Base-by-base conservation (phyloP, 768 basidiomycete genomes). In the Boletus reticulatus region DNA sequence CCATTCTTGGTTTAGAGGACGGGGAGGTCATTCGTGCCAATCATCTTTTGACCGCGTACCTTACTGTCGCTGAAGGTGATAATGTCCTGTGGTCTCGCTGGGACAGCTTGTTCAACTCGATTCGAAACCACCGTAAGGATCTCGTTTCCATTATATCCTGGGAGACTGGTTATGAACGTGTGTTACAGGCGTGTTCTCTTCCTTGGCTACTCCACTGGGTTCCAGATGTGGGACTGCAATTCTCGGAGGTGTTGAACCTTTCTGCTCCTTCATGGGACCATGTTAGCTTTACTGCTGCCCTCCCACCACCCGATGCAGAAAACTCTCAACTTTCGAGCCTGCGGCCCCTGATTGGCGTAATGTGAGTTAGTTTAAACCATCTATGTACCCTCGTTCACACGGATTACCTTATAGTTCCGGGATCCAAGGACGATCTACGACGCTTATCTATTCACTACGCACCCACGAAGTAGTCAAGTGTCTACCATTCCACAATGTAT, bases 211-310 rank as follows among this genome's bases (percentile, higher is more conserved):
- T 56, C 64, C 32, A 69, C 72, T 14, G 80, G 81, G 6, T 62
- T 88, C 39, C 81, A 85, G 63, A 73, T 85, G 19, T 88, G 85
- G 84, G 84, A 87, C 59, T 82, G 81, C 60, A 75, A 79, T 13
- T 84, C 7, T 67, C 70, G 2, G 85, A 88, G 60, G 24, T 86
- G 4, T 66, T 88, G 54, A 82, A 86, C 55, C 27, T 29, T 29
- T 29, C 27, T 29, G 8, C 27, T 29, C 27, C 27, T 29, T 29
- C 27, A 2, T 29, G 27, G 72, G 70, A 9, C 56, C 55, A 61
- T 43, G 57, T 72, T 52, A 62, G 67, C 37, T 73, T 37, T 7
- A 5, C 36, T 29, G 27, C 27, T 29, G 27, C 9, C 8, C 27
- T 29, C 27, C 27, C 27, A 29, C 27, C 27, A 9, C 27, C 27